phyloP scores from a whole-genome alignment of 306 rosid species.

The Cicer bijugum region DNA sequence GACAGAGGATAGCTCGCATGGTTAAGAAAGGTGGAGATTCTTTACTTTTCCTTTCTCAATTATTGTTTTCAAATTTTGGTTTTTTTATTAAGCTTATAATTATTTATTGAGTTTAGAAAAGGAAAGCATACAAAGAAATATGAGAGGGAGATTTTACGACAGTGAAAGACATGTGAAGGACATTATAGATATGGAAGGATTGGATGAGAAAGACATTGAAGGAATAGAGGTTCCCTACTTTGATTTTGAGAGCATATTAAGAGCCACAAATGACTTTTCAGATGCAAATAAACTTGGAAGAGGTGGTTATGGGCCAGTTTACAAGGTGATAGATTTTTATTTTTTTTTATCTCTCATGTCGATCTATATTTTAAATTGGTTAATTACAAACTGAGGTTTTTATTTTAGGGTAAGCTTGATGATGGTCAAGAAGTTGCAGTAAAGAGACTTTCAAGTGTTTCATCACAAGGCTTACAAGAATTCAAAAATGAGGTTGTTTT shows the following conservation, averaged over 20 bases:
- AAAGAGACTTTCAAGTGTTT: slow-evolving; percentile 58
- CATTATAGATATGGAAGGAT: slow-evolving; percentile 31
- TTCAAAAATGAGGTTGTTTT: background rate
- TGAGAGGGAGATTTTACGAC: background rate
- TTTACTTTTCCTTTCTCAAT: background rate
- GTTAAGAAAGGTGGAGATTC: background rate
- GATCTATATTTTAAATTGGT: too few relatives aligned
- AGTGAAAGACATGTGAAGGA: slow-evolving; percentile 41
- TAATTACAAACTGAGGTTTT: background rate
- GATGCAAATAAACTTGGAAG: slow-evolving; percentile 53
- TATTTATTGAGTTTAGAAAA: slow-evolving; percentile 24
- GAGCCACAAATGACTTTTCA: slow-evolving; percentile 53
- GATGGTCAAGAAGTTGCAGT: slow-evolving; percentile 51
- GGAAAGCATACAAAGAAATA: slow-evolving; percentile 2
- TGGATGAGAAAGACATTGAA: slow-evolving; percentile 39
- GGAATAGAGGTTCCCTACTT: slow-evolving; percentile 46
- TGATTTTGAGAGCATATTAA: slow-evolving; percentile 41
- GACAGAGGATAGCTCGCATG: background rate
- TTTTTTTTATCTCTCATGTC: background rate
- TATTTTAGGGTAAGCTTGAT: slow-evolving; percentile 46
- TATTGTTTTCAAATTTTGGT: background rate
- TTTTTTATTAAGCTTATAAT: background rate
- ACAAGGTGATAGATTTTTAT: slow-evolving; percentile 47
- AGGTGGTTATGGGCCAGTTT: slow-evolving; percentile 73
- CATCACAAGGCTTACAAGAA: slow-evolving; percentile 50